phyloP scores from a whole-genome alignment of 495 filamentous ascomycete species.

The Zalerion maritima region DNA sequence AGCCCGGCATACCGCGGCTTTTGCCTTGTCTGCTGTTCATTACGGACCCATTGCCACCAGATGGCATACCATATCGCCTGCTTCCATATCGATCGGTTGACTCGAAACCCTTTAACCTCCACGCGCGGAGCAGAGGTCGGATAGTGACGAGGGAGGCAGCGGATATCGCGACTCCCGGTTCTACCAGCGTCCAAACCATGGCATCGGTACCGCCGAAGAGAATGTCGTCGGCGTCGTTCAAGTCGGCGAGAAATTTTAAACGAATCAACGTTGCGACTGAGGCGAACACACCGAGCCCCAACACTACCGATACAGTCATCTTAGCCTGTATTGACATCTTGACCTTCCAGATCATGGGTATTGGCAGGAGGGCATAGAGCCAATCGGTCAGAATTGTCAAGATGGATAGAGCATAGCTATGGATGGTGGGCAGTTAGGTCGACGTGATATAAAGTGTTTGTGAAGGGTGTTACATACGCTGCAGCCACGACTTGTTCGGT shows the following conservation, averaged over 20 bases:
- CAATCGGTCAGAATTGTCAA: conserved; percentile 27
- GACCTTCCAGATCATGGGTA: conserved; percentile 29
- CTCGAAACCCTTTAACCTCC: conserved; percentile 19
- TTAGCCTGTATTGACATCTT: conserved; percentile 25
- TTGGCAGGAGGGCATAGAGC: conserved; percentile 26
- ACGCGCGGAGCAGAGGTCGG: conserved; percentile 22
- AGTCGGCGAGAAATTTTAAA: conserved; percentile 20
- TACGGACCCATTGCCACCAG: no score
- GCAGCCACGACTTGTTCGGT: conserved; percentile 20
- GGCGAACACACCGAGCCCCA: conserved; percentile 26
- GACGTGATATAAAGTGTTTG: no score
- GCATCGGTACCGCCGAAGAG: conserved; percentile 21
- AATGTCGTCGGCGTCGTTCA: conserved; percentile 20
- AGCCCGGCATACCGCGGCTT: no score
- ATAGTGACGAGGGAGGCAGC: conserved; percentile 26
- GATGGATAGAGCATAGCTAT: conserved; percentile 23
- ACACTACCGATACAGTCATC: conserved; percentile 20
- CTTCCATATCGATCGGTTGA: no score
- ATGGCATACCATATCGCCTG: no score
- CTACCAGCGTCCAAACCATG: conserved; percentile 29
- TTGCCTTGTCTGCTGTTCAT: no score
- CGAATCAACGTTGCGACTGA: conserved; percentile 26
- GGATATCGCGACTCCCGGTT: conserved; percentile 28
- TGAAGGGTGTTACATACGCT: no score
- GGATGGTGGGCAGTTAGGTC: no score